These are phyloP conservation scores for Picea engelmannii DNA, from an alignment of 83 land plant species.

Conservation along the genomic window DNA sequence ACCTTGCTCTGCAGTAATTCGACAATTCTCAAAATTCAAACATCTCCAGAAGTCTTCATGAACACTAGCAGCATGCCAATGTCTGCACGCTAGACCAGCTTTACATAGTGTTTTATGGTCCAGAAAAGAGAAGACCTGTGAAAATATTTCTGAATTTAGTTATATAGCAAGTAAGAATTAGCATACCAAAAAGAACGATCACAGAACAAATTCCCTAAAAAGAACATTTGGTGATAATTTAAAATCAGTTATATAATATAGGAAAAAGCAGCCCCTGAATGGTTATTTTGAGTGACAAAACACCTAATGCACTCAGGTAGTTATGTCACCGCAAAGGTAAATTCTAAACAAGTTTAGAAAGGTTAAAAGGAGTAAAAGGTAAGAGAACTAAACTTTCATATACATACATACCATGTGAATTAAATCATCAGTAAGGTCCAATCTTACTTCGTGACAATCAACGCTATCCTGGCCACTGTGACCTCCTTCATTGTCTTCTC, in stretches of 20 bases:
- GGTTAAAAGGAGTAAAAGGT: background rate
- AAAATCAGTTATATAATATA: background rate
- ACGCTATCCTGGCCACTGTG: constrained; percentile 21
- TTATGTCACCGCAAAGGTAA: background rate
- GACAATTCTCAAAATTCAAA: constrained; percentile 74
- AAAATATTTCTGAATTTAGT: no score
- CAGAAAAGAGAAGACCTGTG: constrained; percentile 91
- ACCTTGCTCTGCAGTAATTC: constrained; percentile 76
- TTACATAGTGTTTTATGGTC: constrained; percentile 68
- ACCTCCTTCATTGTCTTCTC: constrained; percentile 31
- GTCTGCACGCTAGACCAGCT: constrained; percentile 84
- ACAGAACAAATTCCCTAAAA: no score
- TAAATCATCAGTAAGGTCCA: constrained; percentile 95
- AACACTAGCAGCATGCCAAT: constrained; percentile 89
- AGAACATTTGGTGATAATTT: background rate
- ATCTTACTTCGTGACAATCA: constrained; percentile 44
- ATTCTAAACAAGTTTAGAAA: background rate
- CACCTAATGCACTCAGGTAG: background rate
- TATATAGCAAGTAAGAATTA: no score
- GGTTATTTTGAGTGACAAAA: background rate
- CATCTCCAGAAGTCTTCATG: constrained; percentile 98
- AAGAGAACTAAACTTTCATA: background rate
- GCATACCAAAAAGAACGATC: no score
- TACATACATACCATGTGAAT: constrained; percentile 74
- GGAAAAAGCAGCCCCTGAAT: background rate